Base-by-base conservation (phyloP, 169 alveolate genomes). In the Cryptosporidium sp. region DNA sequence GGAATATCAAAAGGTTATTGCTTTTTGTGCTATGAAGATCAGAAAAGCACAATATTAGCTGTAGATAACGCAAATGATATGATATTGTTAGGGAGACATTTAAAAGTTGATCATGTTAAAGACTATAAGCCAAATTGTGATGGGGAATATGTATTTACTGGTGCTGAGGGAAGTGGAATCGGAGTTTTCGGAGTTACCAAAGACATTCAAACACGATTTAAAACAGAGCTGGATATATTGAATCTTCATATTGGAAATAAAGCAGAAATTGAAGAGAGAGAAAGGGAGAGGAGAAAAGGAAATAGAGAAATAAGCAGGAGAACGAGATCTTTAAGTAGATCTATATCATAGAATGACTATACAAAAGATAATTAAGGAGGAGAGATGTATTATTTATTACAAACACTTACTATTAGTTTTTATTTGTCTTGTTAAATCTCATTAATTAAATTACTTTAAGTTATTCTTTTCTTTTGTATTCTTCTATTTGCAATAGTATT, bases 11-110 rank as follows among this genome's bases (percentile, higher is more conserved):
- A 95, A 87, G 99, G 99, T 10, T 98, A 95, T 91, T 97, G 99
- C 58, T 98, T 97, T 93, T 84, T 98, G n/a, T 97, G 98, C 3
- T 98, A 98, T 89, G 98, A 94, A 86, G 99, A 98, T 93, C 98
- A 98, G 93, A 93, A 99, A 85, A 94, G 98, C 59, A 98, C 99
- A 0, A 92, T 98, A n/a, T 94, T 98, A 86, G 99, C 99, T n/a
- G 99, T 98, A 6, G 99, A 98, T 93, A 98, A 98, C 91, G 96
- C 97, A 62, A 98, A 98, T 93, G 99, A 99, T 59, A 95, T 94
- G 91, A 91, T 93, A 35, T 92, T 96, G 71, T 91, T 97, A 71
- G 99, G 97, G 26, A 92, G 97, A 69, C 91, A 93, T 16, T 86
- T 98, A 3, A 94, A 97, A 61, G 99, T 98, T 10, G 99, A 98